These are phyloP conservation scores for Penicillium odoratum DNA, from an alignment of 495 filamentous ascomycete species.

Conservation along the genomic window DNA sequence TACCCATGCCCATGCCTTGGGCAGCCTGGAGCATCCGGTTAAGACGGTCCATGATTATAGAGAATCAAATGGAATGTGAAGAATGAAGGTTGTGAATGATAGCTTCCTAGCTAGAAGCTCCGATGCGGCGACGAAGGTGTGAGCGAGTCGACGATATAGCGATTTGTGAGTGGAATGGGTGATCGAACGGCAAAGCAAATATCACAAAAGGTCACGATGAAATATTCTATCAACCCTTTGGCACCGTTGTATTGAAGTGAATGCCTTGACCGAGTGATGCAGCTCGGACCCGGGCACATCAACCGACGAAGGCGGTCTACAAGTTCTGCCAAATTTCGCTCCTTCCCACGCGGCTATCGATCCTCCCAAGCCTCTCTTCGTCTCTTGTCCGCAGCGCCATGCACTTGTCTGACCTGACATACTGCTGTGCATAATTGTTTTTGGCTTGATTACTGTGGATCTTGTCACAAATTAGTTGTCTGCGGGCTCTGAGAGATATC, in stretches of 20 bases:
- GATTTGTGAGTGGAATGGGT: neutral
- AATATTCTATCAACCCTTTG: neutral
- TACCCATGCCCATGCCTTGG: slow-evolving; percentile 73
- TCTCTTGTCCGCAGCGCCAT: slow-evolving; percentile 14
- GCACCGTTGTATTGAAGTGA: neutral
- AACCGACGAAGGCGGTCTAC: slow-evolving; percentile 34
- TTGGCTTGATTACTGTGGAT: slow-evolving; percentile 4
- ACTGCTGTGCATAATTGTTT: slow-evolving; percentile 11
- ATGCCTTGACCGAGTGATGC: neutral
- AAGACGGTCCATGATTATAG: slow-evolving; percentile 74
- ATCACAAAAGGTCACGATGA: neutral
- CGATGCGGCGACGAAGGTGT: slow-evolving; percentile 9
- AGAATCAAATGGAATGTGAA: slow-evolving; percentile 22
- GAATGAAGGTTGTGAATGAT: slow-evolving; percentile 23
- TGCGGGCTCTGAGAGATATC: slow-evolving; percentile 3
- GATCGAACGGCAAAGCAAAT: neutral
- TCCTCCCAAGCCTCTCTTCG: slow-evolving; percentile 24
- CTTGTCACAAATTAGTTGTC: slow-evolving; percentile 10
- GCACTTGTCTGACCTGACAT: slow-evolving; percentile 21
- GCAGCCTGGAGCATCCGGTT: slow-evolving; percentile 77
- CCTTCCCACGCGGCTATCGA: slow-evolving; percentile 27
- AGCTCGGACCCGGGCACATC: slow-evolving; percentile 17
- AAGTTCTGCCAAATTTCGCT: slow-evolving; percentile 17
- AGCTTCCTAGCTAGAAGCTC: slow-evolving; percentile 45
- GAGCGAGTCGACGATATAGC: neutral